Evolutionary conservation across 1,139 yeast species (phyloP).

Genomic region (Diutina scorzettiae): DNA sequence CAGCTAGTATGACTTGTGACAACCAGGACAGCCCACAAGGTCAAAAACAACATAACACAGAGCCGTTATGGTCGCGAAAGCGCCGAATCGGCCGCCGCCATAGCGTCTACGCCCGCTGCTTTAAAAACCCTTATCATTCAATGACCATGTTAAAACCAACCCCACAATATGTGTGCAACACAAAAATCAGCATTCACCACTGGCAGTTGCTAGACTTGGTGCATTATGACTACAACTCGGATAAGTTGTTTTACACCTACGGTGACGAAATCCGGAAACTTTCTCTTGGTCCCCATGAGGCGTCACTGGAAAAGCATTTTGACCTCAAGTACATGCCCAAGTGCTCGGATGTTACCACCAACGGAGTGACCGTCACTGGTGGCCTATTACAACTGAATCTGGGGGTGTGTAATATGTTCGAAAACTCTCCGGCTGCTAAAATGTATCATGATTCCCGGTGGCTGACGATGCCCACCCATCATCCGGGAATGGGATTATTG

Average conservation of each 20-base stretch:
- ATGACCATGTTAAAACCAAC: not conserved
- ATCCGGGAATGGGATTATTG: not conserved
- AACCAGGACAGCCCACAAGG: not conserved
- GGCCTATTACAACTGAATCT: conserved; percentile 4
- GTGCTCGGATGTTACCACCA: not conserved
- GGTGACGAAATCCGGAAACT: conserved; percentile 20
- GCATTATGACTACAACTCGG: conserved; percentile 24
- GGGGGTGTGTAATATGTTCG: conserved; percentile 29
- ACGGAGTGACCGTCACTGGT: not conserved
- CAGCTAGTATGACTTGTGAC: conserved; percentile 4
- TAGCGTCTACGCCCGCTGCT: conserved; percentile 3
- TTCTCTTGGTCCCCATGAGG: conserved; percentile 15
- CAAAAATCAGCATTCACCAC: conserved; percentile 28
- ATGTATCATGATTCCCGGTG: conserved; percentile 13
- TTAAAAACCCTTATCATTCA: not conserved
- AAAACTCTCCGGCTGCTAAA: conserved; percentile 46
- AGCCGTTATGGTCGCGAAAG: conserved; percentile 1
- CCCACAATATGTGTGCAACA: not conserved
- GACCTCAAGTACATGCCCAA: conserved; percentile 1
- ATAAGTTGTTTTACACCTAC: conserved; percentile 23
- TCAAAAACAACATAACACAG: not conserved
- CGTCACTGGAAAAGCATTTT: not conserved
- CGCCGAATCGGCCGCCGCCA: conserved; percentile 1
- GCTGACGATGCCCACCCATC: conserved; percentile 13
- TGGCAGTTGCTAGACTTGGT: conserved; percentile 84